phyloP scores from a whole-genome alignment of 352 stramenopile genomes.

The Lagenidium sp. region DNA sequence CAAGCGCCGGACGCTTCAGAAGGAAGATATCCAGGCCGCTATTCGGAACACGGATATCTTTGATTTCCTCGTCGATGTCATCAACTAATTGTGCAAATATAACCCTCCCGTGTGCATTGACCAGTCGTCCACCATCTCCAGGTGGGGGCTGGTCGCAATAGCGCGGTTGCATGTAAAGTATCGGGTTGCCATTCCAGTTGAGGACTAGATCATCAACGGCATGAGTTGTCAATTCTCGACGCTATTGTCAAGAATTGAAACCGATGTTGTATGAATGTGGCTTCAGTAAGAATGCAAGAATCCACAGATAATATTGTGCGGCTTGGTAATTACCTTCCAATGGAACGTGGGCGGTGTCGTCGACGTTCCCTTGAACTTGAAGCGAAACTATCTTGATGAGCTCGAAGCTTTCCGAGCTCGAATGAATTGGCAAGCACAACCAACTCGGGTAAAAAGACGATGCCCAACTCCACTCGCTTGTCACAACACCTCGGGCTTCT shows the following conservation, averaged over 20 bases:
- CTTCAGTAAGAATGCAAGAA: constrained; percentile 7
- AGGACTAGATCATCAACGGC: no score
- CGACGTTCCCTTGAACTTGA: constrained; percentile 24
- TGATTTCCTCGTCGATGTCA: constrained; percentile 97
- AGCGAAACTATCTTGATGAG: constrained; percentile 12
- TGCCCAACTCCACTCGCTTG: no score
- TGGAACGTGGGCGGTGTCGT: no score
- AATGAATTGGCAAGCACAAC: no score
- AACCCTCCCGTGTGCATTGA: no score
- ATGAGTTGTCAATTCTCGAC: no score
- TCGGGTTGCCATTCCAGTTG: background rate
- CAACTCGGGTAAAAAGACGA: no score
- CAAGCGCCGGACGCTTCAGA: constrained; percentile 93
- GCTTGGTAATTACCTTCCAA: no score
- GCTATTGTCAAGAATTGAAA: constrained; percentile 4
- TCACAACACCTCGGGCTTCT: no score
- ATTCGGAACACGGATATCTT: constrained; percentile 99
- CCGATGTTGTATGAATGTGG: constrained; percentile 6
- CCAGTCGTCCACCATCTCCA: no score
- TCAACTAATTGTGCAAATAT: constrained; percentile 70
- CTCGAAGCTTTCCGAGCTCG: constrained; percentile 8
- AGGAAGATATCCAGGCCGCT: constrained; percentile 97
- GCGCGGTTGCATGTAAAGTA: no score
- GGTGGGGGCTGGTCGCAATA: no score
- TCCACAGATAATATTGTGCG: constrained; percentile 2